Base-by-base conservation (phyloP, 176 grass and related monocot species). In the Triticum timopheevii region DNA sequence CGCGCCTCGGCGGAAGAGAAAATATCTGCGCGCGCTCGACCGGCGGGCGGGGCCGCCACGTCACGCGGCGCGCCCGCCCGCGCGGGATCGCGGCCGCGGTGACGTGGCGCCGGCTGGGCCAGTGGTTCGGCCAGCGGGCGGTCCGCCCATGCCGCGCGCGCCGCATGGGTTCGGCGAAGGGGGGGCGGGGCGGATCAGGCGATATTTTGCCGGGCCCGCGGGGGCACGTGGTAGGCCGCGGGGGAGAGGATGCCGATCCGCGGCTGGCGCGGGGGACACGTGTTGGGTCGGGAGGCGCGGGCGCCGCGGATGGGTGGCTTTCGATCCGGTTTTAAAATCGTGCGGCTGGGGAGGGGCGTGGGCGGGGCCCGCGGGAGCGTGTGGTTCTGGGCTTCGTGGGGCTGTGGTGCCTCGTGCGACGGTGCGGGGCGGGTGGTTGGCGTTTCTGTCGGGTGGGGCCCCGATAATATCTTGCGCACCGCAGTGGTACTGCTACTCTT, bases 11-110 rank as follows among this genome's bases (percentile, higher is more conserved):
- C 62, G 45, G 61, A 7, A 2, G 44, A 4, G 16, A 66, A 92
- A 88, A 92, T 92, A 92, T 92, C 90, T 92, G 77, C 71, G 27
- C 49, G 10, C 77, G 70, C 52, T 85, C 42, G 35, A 66, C 5
- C 82, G 86, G 90, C 81, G 70, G 90, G 86, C 69, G 71, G 62
- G 90, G 19, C 33, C 82, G 80, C 91, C 88, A 93, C 91, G 88
- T 87, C 91, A 90, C 25, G 39, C 19, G 74, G 66, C 35, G 0
- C 28, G 58, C 1, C 50, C 35, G 86, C 80, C 73, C 52, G 12
- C 28, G 24, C 5, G 15, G 61, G 34, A 64, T 50, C 13, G 64
- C 19, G 88, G 22, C 35, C 22, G 8, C 4, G 52, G 4, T 85
- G 80, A 93, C 85, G 85, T 85, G 90, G 90, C 77, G 23, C 5